Evolutionary conservation across 2,329 filamentous ascomycete genomes (phyloP), one percentile per base, ranked within the genome.

Genomic region (Trichoderma asperellum): DNA sequence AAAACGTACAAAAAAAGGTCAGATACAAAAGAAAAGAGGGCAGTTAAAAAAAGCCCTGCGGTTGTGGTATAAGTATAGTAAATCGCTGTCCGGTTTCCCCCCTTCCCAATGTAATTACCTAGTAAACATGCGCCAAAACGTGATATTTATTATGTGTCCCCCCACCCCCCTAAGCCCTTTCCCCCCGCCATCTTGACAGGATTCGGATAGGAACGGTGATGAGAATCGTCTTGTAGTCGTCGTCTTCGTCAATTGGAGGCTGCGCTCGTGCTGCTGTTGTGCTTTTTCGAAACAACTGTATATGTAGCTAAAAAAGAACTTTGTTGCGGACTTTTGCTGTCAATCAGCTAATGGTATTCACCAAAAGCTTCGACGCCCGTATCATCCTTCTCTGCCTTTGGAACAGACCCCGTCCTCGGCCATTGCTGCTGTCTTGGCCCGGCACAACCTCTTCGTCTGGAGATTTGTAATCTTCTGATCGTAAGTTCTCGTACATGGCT

Each of bases 331-430:
- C n/a, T 5, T 37, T 16, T 43, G 27, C 32, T 49, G 6, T 21
- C 18, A 24, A 40, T n/a, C 18, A 34, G 49, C 32, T 40, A 55
- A 24, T 21, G 14, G 21, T 66, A 10, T 74, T 73, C 49, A 84
- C 75, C 62, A 85, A 73, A 66, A 75, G 16, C 40, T 18, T 77
- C 35, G 80, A 77, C 1, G 83, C 83, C 35, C 83, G 76, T 52
- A 76, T 74, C 34, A 85, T 70, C 62, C 83, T 77, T 52, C 81
- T 80, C 61, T 79, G 77, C 69, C 76, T 81, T 57, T 80, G 77
- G 58, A 73, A 75, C 57, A 82, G 72, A 2, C 76, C 76, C 10
- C 74, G 74, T 52, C 70, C 72, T 11, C 71, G 70, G 7, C 63
- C 62, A n/a, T 49, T 29, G 59, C 74, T 74, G 64, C 73, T 77